Evolutionary conservation across 805 yeast species (phyloP).

Genomic region (Candida hungchunana): DNA sequence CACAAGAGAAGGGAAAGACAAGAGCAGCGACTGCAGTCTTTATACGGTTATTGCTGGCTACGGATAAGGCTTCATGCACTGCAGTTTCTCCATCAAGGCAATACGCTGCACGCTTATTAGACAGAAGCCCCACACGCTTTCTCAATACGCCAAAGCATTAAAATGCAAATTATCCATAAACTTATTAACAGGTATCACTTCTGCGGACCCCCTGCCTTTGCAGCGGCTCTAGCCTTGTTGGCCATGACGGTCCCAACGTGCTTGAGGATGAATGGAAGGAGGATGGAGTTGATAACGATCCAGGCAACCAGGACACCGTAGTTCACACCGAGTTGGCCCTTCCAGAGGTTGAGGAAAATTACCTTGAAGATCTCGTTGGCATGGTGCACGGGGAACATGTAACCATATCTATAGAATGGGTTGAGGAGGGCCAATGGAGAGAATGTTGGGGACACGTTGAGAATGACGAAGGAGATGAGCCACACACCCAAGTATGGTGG

Average conservation of each 20-base stretch:
- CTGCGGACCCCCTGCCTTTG: too few species aligned
- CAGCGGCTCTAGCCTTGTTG: conserved; percentile 25
- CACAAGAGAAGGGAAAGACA: neutral
- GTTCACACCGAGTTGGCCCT: conserved; percentile 54
- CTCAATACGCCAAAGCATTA: too few species aligned
- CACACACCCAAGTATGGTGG: conserved; percentile 72
- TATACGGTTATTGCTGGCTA: too few species aligned
- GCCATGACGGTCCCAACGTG: conserved; percentile 37
- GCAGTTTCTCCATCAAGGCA: too few species aligned
- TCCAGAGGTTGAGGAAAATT: conserved; percentile 51
- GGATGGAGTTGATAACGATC: conserved; percentile 46
- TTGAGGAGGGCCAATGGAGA: conserved; percentile 58
- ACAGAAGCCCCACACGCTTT: too few species aligned
- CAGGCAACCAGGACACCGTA: conserved; percentile 58
- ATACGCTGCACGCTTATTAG: too few species aligned
- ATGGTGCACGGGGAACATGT: conserved; percentile 66
- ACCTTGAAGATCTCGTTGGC: conserved; percentile 59
- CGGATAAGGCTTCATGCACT: too few species aligned
- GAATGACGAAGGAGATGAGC: conserved; percentile 65
- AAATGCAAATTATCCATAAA: too few species aligned
- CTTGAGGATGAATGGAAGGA: conserved; percentile 42
- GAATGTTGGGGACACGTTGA: conserved; percentile 67
- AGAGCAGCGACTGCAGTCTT: too few species aligned
- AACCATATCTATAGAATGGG: conserved; percentile 57
- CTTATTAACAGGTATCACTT: too few species aligned